Base-by-base conservation (phyloP, 257 asterid species). In the Rehmannia glutinosa region DNA sequence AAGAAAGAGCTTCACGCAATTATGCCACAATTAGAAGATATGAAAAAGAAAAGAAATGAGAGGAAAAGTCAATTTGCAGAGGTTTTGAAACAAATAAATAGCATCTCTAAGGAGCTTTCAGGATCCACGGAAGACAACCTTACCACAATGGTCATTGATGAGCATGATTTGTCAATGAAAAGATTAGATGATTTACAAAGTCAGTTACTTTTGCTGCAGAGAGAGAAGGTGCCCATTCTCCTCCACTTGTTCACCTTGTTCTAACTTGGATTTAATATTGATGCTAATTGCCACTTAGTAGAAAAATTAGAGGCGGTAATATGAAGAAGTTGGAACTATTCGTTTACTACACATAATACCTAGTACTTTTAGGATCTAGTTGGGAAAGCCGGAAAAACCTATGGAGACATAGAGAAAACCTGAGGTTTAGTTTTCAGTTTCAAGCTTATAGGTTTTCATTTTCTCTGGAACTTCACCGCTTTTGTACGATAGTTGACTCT, bases 131-230 rank as follows among this genome's bases (percentile, higher is more conserved):
- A 80, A 52, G 77, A 70, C 38, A 43, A 63, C 60, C 56, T 50
- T 23, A 61, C 19, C 24, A 13, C 27, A 46, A 38, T 70, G 32
- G 67, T 38, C 53, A 21, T 82, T 56, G 92, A 85, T 51, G 96
- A 89, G 46, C 76, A 65, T 65, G 96, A 92, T 73, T 74, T 92
- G 74, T 87, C 96, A 16, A 66, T 81, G 73, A 85, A 71, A 66
- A 81, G 73, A 63, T 78, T 89, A 23, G 97, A 85, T 73, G 95
- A 87, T 54, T 66, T 87, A 77, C 73, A 54, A 25, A 64, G 16
- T 66, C 84, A 86, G 79, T 76, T 86, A 68, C 64, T 61, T 53
- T 7, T 24, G 68, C 81, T 93, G 75, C 87, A 86, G 69, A 81
- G 73, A 70, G 88, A 83, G 75, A 93, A 88, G 94, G 96, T 93